A percentile compares a stretch with the other conserved stretches of the same genome.
Conservation (phyloP, 805 yeast genomes). For the Ogataea glucozyma region DNA sequence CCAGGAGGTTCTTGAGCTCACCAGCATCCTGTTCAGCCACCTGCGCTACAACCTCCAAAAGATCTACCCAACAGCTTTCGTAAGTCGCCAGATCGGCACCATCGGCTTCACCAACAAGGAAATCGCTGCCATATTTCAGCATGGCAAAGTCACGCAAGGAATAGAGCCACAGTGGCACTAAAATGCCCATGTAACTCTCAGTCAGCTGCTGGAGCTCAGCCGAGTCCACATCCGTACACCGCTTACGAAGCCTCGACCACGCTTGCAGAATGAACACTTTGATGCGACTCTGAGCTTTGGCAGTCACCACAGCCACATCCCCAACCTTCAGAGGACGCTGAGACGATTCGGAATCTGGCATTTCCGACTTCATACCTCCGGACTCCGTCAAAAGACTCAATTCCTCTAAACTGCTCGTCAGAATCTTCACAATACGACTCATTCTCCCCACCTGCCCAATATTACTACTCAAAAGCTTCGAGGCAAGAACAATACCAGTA, state of each 20-base stretch:
- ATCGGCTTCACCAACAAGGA: conserved; percentile 38
- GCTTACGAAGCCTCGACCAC: conserved; percentile 64
- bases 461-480: conserved; percentile 69
- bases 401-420: conserved; percentile 68
- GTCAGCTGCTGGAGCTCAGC: conserved; percentile 51
- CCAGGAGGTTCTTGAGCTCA: conserved; percentile 48
- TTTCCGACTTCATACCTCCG: no score
- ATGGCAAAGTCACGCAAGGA: conserved; percentile 73
- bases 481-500: conserved; percentile 74
- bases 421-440: conserved; percentile 59
- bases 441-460: conserved; percentile 50
- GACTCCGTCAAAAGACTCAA: no score
- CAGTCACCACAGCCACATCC: conserved; percentile 49
- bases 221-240: conserved; percentile 32
- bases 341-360: no score
- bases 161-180: conserved; percentile 79
- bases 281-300: conserved; percentile 50
- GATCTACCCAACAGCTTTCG: conserved; percentile 69
- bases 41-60: conserved; percentile 73
- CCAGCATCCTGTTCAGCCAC: conserved; percentile 53
- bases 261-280: conserved; percentile 64
- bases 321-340: conserved; percentile 51
- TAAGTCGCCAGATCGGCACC: conserved; percentile 49
- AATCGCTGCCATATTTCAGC: conserved; percentile 50
- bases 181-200: conserved; percentile 53